These are phyloP conservation scores for Aspergillus bridgeri DNA, from an alignment of 495 filamentous ascomycete genomes.

Conservation along the genomic window DNA sequence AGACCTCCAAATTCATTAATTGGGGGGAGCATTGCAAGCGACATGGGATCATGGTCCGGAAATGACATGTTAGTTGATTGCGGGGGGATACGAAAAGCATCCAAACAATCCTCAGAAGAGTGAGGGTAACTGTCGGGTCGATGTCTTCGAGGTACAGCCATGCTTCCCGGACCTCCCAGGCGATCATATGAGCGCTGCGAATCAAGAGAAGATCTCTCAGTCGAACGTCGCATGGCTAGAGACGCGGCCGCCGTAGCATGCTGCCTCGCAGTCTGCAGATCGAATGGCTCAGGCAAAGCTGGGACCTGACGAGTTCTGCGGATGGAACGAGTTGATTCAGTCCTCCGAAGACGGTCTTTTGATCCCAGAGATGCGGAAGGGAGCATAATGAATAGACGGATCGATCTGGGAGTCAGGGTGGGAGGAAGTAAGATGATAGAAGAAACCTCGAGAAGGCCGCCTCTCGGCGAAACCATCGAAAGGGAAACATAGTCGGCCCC, in stretches of 20 bases:
- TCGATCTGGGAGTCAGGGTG: slow-evolving; percentile 1
- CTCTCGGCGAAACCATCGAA: background rate
- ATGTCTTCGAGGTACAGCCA: slow-evolving; percentile 38
- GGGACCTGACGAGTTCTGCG: slow-evolving; percentile 30
- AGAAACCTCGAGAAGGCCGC: background rate
- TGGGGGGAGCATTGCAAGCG: slow-evolving; percentile 28
- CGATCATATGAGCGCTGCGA: slow-evolving; percentile 30
- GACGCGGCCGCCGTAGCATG: slow-evolving; percentile 68
- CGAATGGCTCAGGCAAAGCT: slow-evolving; percentile 40
- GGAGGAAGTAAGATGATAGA: background rate
- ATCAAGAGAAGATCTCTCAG: slow-evolving; percentile 36
- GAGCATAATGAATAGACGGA: slow-evolving; percentile 28
- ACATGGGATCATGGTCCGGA: slow-evolving; percentile 9
- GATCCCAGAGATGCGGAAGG: slow-evolving; percentile 26
- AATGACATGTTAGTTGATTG: background rate
- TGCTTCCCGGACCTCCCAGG: slow-evolving; percentile 32
- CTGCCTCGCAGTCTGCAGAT: slow-evolving; percentile 52
- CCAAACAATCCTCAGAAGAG: background rate
- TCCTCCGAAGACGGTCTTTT: slow-evolving; percentile 49
- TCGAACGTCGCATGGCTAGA: slow-evolving; percentile 59
- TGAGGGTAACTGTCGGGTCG: background rate
- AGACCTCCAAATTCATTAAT: slow-evolving; percentile 40
- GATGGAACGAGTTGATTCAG: slow-evolving; percentile 62
- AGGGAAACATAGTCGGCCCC: background rate
- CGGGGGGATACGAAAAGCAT: background rate